Evolutionary conservation across 208 protist genomes (phyloP), one percentile per base, ranked within the genome.

Genomic region (Acanthamoeba lenticulata): DNA sequence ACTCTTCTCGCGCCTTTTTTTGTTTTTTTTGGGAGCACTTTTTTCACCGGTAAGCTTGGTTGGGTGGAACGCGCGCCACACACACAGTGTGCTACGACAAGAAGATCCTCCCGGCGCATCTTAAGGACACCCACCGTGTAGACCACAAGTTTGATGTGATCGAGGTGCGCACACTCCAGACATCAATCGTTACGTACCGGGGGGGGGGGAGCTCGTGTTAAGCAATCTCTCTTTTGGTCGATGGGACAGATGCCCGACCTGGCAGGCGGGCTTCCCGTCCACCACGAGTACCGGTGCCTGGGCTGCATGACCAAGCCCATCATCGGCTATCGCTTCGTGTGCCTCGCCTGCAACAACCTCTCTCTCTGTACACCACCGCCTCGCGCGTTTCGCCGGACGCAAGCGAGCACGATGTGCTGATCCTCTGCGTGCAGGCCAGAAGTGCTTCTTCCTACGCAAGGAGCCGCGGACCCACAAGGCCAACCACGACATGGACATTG

Each of bases 71-170:
- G n/a, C n/a, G n/a, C n/a, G n/a, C n/a, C n/a, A n/a, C n/a, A n/a
- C n/a, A n/a, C n/a, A 17, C 60, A 93, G 90, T 77, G 36, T 93
- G 90, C n/a, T 93, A 93, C 40, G 90, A 93, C n/a, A 93, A 93
- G 62, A 93, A 85, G 90, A 38, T 86, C 21, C 67, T 65, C 62
- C 67, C 67, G 5, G 21, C 55, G 29, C 67, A 77, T 67, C 67
- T 93, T 13, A 74, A 74, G 24, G 62, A 77, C 40, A 91, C 44
- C 0, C 67, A 93, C 44, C 7, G 69, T 7, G 19, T 42, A 24
- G 47, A 93, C 19, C 90, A 93, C 65, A 93, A 81, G 45, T 93
- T 93, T 55, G 65, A 81, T 13, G 69, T 83, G 4, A 81, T 93
- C 29, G 90, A 93, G 90, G 90, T 93, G 13, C 5, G 24, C 44